Conservation (phyloP, 106 monocot genomes). For the Platanthera guangdongensis region DNA sequence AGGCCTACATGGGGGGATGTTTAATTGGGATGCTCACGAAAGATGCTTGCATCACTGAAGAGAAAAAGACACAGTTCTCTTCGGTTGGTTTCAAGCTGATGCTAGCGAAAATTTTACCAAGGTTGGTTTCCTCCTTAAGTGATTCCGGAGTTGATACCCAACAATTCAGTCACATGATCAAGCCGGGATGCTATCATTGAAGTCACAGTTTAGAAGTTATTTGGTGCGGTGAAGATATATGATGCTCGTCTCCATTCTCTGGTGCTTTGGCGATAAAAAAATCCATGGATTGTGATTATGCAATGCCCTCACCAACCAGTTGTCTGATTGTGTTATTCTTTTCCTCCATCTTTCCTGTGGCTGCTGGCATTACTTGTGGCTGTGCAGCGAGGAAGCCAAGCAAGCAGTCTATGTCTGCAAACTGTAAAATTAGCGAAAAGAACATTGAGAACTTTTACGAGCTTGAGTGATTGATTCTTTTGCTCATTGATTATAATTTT, state of each 20-base stretch:
- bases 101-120: slow-evolving; percentile 61
- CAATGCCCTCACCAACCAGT: neutral
- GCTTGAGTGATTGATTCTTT: neutral
- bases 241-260: neutral
- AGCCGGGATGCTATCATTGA: slow-evolving; percentile 3
- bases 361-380: neutral
- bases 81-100: slow-evolving; percentile 77
- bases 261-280: neutral
- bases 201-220: neutral
- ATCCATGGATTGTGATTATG: neutral
- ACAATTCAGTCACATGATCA: slow-evolving; percentile 32
- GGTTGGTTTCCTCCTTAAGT: slow-evolving; percentile 26
- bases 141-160: slow-evolving; percentile 46
- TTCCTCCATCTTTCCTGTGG: neutral
- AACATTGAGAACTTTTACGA: neutral
- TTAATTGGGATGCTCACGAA: slow-evolving; percentile 50
- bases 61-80: slow-evolving; percentile 34
- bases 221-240: neutral
- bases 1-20: slow-evolving; percentile 55
- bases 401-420: no score
- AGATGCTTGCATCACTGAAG: slow-evolving; percentile 42
- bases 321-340: neutral
- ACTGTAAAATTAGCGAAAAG: neutral
- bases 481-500: neutral
- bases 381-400: neutral